A percentile compares a stretch with the other conserved stretches of the same genome.
Conservation (phyloP, 2,329 filamentous ascomycete species). For the Fusarium acutatum region DNA sequence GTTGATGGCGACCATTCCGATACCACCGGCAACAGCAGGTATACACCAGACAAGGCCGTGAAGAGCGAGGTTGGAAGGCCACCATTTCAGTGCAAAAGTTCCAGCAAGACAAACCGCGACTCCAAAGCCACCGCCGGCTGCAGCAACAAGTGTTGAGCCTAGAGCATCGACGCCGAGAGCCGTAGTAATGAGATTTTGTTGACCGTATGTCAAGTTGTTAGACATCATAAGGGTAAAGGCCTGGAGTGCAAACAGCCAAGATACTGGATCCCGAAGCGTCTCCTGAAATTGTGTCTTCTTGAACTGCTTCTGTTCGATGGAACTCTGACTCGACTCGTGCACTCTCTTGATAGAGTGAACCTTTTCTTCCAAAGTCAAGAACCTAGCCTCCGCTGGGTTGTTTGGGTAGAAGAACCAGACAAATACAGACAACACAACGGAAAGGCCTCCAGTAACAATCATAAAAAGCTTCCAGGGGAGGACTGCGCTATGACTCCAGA, state of each 20-base stretch:
- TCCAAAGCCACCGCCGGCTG: constrained; percentile 48
- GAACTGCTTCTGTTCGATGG: constrained; percentile 50
- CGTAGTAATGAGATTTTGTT: constrained; percentile 50
- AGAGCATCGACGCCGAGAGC: constrained; percentile 48
- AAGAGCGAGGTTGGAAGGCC: constrained; percentile 45
- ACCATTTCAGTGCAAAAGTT: constrained; percentile 41
- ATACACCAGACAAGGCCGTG: constrained; percentile 43
- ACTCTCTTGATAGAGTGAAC: constrained; percentile 49
- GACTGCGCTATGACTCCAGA: constrained; percentile 46
- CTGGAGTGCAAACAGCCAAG: constrained; percentile 44
- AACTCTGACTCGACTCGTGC: constrained; percentile 45
- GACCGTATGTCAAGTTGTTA: constrained; percentile 52
- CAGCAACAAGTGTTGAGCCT: constrained; percentile 51
- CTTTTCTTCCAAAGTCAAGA: constrained; percentile 52
- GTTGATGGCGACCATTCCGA: constrained; percentile 41
- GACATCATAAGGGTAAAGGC: constrained; percentile 47
- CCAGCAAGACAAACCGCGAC: constrained; percentile 45
- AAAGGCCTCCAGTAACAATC: constrained; percentile 49
- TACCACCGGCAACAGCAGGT: constrained; percentile 39
- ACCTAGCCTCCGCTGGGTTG: constrained; percentile 49
- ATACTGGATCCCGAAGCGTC: constrained; percentile 43
- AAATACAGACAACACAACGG: constrained; percentile 45
- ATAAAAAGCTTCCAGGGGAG: constrained; percentile 51
- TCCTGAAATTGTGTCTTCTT: constrained; percentile 44
- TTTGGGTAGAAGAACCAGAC: constrained; percentile 51